phyloP scores from a whole-genome alignment of 169 alveolate species.

The Babesia bovis region DNA sequence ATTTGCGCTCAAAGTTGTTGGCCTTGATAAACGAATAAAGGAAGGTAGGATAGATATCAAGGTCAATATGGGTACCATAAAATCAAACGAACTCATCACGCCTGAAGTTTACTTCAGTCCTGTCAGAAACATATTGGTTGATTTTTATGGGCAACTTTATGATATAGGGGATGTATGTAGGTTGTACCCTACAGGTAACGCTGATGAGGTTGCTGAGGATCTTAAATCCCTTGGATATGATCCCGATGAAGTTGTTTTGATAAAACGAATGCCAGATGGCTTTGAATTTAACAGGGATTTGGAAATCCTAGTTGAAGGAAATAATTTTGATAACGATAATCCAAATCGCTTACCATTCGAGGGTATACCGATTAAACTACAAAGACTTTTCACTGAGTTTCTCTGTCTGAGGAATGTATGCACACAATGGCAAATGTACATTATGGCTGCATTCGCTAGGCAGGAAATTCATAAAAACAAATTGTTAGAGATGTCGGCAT shows the following conservation, averaged over 20 bases:
- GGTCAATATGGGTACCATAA: constrained; percentile 11
- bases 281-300: constrained; percentile 6
- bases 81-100: constrained; percentile 48
- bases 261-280: neutral
- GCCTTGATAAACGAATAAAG: neutral
- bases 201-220: constrained; percentile 10
- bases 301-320: neutral
- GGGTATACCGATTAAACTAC: constrained; percentile 34
- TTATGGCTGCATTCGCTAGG: constrained; percentile 37
- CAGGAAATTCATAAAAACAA: constrained; percentile 46
- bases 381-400: constrained; percentile 27
- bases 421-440: constrained; percentile 59
- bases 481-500: constrained; percentile 44
- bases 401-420: constrained; percentile 45
- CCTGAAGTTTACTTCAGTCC: constrained; percentile 37
- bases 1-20: constrained; percentile 7
- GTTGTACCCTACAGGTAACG: constrained; percentile 38
- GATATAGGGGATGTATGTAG: constrained; percentile 53
- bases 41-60: neutral
- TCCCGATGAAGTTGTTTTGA: constrained; percentile 11
- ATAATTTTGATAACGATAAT: neutral
- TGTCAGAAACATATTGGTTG: constrained; percentile 34
- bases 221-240: constrained; percentile 26
- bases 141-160: constrained; percentile 11
- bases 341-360: constrained; percentile 14